Base-by-base conservation (phyloP, 2,329 filamentous ascomycete genomes). In the Alternaria sp. region DNA sequence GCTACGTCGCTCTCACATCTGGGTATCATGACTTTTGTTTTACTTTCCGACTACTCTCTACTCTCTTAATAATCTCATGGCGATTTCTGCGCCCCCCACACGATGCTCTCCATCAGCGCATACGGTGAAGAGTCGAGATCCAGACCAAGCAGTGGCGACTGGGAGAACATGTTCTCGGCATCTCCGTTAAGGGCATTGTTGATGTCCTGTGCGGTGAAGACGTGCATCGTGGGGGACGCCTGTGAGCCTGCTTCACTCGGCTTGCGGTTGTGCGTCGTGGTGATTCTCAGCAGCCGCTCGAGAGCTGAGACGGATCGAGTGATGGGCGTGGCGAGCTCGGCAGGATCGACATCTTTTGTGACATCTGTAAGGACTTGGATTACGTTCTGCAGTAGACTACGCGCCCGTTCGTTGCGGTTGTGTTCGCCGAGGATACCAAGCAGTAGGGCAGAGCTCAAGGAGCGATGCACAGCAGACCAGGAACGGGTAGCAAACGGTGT, bases 31-130 rank as follows among this genome's bases (percentile, higher is more conserved):
- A 25, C 46, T 36, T 52, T 43, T 62, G 30, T 21, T 36, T 62
- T 12, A 13, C 30, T 25, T 52, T 52, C 17, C 19, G 26, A 54
- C 30, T 25, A 15, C 21, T 49, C 19, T 23, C 19, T 13, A 17
- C 8, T 3, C 12, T 25, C 23, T 13, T 17, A 12, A 23, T 17
- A 4, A 13, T 26, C 17, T 63, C 26, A 63, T 0, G 61, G 61
- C 9, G 61, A 49, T 61, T 75, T 79, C 58, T 76, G 74, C n/a
- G 69, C 66, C 17, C 81, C 81, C 81, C 81, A 82, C 11, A 85
- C 77, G 52, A 85, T 85, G 6, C 78, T 81, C 64, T 85, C 83
- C 76, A 84, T 80, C 5, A 84, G 77, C 17, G 82, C 81, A 69
- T 85, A 84, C 8, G 83, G 83, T 23, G 78, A 81, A 9, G 80